phyloP scores from a whole-genome alignment of 1,284 basidiomycete genomes.

The Ganoderma leucocontextum region DNA sequence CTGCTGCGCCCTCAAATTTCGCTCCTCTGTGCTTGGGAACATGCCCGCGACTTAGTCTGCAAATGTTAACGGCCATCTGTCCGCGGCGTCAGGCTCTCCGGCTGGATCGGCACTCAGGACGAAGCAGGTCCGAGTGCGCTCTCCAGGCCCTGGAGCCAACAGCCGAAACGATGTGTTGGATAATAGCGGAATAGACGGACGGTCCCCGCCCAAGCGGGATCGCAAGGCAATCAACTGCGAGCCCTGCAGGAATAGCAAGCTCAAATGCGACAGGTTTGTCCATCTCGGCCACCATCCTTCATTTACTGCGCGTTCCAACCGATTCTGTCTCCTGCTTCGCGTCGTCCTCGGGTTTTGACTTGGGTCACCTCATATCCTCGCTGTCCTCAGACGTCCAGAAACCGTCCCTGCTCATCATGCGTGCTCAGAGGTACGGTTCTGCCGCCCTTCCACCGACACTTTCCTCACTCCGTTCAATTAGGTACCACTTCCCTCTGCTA shows the following conservation, averaged over 20 bases:
- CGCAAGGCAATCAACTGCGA: conserved; percentile 87
- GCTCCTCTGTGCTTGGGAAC: conserved; percentile 1
- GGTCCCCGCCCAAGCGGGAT: conserved; percentile 72
- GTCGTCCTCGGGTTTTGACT: conserved; percentile 12
- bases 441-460: conserved; percentile 11
- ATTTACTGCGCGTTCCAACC: conserved; percentile 6
- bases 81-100: conserved; percentile 23
- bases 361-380: conserved; percentile 34
- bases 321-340: conserved; percentile 5
- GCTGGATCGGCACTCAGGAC: conserved; percentile 26
- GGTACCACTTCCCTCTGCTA: conserved; percentile 81
- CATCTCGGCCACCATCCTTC: neutral
- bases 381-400: conserved; percentile 54
- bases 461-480: conserved; percentile 38
- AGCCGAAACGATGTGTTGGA: conserved; percentile 25
- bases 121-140: conserved; percentile 33
- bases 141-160: conserved; percentile 28
- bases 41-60: conserved; percentile 30
- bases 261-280: conserved; percentile 82
- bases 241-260: conserved; percentile 82
- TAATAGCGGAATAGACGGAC: conserved; percentile 28
- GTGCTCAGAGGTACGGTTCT: conserved; percentile 68
- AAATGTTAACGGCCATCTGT: conserved; percentile 31
- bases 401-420: conserved; percentile 84
- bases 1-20: conserved; percentile 1